These are phyloP conservation scores for Cutaneotrichosporon sp. DNA, from an alignment of 1,284 basidiomycete genomes.

Conservation along the genomic window DNA sequence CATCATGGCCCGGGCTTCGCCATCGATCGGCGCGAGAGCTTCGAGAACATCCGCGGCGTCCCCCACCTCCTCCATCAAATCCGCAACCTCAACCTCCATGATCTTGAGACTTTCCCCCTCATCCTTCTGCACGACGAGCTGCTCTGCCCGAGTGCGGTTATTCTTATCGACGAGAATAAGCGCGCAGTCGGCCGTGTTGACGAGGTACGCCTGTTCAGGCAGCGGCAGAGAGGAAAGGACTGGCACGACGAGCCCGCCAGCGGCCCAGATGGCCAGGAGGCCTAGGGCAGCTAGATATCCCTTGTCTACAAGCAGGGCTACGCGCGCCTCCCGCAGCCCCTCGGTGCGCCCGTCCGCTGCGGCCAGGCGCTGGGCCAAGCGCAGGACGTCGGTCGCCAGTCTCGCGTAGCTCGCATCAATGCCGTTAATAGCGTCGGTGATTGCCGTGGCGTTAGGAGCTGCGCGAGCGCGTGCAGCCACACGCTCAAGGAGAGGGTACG, in stretches of 20 bases:
- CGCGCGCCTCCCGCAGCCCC: constrained; percentile 25
- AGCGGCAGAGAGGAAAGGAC: constrained; percentile 42
- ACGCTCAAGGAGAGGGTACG: constrained; percentile 30
- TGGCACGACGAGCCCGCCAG: constrained; percentile 42
- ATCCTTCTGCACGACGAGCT: constrained; percentile 28
- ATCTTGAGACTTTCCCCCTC: constrained; percentile 17
- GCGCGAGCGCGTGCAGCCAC: constrained; percentile 21
- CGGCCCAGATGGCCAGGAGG: constrained; percentile 34
- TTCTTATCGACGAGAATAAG: constrained; percentile 37
- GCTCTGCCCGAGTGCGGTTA: constrained; percentile 32
- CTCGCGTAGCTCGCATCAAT: constrained; percentile 24
- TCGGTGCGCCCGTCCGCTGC: background rate
- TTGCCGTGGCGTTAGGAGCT: constrained; percentile 27
- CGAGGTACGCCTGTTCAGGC: constrained; percentile 44
- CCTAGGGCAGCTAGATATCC: constrained; percentile 35
- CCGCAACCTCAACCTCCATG: constrained; percentile 10
- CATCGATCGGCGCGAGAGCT: constrained; percentile 24
- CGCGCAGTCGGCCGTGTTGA: constrained; percentile 34
- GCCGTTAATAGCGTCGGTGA: constrained; percentile 24
- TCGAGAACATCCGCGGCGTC: background rate
- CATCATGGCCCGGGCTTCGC: constrained; percentile 44
- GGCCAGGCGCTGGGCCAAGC: constrained; percentile 14
- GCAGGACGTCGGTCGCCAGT: constrained; percentile 28
- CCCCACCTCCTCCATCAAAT: background rate
- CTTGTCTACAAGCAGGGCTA: constrained; percentile 34